Evolutionary conservation across 768 basidiomycete genomes (phyloP).

Genomic region (Suillus lakei): DNA sequence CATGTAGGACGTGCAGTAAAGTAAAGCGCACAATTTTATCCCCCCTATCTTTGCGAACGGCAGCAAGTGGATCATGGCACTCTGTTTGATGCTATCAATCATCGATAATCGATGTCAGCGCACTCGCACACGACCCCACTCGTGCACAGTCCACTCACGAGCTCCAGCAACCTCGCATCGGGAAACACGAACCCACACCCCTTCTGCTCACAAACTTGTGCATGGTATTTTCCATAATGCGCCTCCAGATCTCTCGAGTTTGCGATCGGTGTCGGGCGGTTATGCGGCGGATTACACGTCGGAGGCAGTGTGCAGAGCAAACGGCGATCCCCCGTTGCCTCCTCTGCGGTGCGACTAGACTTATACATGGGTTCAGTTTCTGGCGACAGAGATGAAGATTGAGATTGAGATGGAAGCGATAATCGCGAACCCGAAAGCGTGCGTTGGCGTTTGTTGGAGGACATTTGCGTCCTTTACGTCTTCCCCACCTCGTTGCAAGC

Average conservation of each 20-base stretch:
- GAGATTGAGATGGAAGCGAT: slow-evolving; percentile 37
- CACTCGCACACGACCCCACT: not conserved
- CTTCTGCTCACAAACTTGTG: slow-evolving; percentile 75
- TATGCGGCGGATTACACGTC: slow-evolving; percentile 68
- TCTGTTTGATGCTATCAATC: slow-evolving; percentile 74
- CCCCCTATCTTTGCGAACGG: slow-evolving; percentile 74
- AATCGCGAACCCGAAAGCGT: slow-evolving; percentile 24
- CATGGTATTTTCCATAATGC: slow-evolving; percentile 85
- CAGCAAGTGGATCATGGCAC: slow-evolving; percentile 87
- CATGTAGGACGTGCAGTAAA: slow-evolving; percentile 10
- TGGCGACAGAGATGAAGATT: slow-evolving; percentile 34
- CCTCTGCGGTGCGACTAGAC: slow-evolving; percentile 34
- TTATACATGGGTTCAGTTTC: slow-evolving; percentile 37
- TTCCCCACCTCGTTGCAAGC: slow-evolving; percentile 12
- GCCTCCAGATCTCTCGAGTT: slow-evolving; percentile 74
- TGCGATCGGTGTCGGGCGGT: slow-evolving; percentile 63
- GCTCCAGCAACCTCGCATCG: slow-evolving; percentile 73
- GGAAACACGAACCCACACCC: slow-evolving; percentile 86
- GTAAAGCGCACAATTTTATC: slow-evolving; percentile 72
- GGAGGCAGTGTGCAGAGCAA: slow-evolving; percentile 80
- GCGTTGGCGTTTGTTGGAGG: slow-evolving; percentile 38
- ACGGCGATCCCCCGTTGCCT: slow-evolving; percentile 36
- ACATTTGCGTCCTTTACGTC: slow-evolving; percentile 23
- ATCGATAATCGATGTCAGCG: slow-evolving; percentile 2
- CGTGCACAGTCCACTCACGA: slow-evolving; percentile 57